Evolutionary conservation across 352 stramenopile species (phyloP).

Genomic region (Globisporangium nodosum): DNA sequence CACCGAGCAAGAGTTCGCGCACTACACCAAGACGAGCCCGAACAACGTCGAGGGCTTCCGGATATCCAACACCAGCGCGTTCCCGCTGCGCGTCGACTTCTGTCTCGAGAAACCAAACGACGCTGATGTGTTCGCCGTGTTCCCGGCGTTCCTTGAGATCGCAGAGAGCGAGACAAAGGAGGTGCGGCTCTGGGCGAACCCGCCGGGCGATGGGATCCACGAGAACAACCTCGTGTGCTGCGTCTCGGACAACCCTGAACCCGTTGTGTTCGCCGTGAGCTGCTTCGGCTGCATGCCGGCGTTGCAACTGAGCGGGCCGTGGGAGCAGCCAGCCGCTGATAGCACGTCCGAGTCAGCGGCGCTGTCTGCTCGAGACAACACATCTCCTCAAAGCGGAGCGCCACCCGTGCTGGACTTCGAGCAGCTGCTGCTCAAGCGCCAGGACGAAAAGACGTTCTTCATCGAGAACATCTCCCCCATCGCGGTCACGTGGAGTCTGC

Average conservation of each 20-base stretch:
- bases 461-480: conserved; percentile 83
- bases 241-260: conserved; percentile 88
- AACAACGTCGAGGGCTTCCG: conserved; percentile 89
- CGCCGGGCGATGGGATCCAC: conserved; percentile 45
- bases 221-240: conserved; percentile 86
- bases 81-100: conserved; percentile 64
- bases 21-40: conserved; percentile 38
- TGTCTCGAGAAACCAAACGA: conserved; percentile 24
- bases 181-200: conserved; percentile 89
- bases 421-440: conserved; percentile 82
- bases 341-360: conserved; percentile 46
- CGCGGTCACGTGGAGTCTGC: conserved; percentile 65
- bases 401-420: conserved; percentile 86
- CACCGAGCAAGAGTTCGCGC: conserved; percentile 41
- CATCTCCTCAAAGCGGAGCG: not conserved
- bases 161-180: conserved; percentile 88
- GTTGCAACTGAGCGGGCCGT: conserved; percentile 78
- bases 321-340: conserved; percentile 58
- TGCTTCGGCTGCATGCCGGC: conserved; percentile 83
- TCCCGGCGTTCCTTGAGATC: conserved; percentile 70
- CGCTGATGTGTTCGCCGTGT: conserved; percentile 55
- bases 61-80: conserved; percentile 88
- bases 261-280: conserved; percentile 79
- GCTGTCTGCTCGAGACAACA: not conserved
- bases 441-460: conserved; percentile 85